phyloP scores from a whole-genome alignment of 1,284 basidiomycete genomes.

The Cutaneotrichosporon dermatis region DNA sequence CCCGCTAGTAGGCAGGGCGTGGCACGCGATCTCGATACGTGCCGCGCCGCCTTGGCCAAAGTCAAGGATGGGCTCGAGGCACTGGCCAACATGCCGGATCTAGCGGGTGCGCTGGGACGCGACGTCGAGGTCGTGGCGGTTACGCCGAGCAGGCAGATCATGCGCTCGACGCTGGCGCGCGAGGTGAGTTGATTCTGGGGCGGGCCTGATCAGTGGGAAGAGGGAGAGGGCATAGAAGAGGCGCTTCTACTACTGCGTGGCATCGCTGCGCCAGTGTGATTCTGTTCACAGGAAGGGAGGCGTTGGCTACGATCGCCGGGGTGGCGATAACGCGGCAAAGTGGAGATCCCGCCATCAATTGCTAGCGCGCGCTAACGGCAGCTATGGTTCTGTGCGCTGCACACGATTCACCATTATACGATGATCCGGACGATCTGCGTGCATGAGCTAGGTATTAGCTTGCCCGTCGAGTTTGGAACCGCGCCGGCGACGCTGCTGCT shows the following conservation, averaged over 20 bases:
- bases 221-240: too few species aligned
- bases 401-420: constrained; percentile 46
- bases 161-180: constrained; percentile 36
- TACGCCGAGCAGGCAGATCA: constrained; percentile 37
- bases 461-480: constrained; percentile 45
- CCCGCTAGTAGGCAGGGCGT: constrained; percentile 24
- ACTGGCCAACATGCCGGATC: constrained; percentile 17
- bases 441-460: constrained; percentile 40
- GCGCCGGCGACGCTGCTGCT: constrained; percentile 44
- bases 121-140: constrained; percentile 36
- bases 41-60: constrained; percentile 22
- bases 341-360: too few species aligned
- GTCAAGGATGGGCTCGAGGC: constrained; percentile 26
- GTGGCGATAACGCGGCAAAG: too few species aligned
- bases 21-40: constrained; percentile 26
- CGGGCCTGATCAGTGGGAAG: too few species aligned
- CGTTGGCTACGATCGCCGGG: too few species aligned
- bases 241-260: too few species aligned
- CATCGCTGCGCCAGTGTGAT: too few species aligned
- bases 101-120: constrained; percentile 25
- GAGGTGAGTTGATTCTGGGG: too few species aligned
- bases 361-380: constrained; percentile 19
- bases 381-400: constrained; percentile 46
- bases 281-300: too few species aligned
- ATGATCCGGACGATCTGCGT: constrained; percentile 46